A percentile compares a stretch with the other conserved stretches of the same genome.
Conservation (phyloP, 306 rosid genomes). For the Erythrophleum fordii region DNA sequence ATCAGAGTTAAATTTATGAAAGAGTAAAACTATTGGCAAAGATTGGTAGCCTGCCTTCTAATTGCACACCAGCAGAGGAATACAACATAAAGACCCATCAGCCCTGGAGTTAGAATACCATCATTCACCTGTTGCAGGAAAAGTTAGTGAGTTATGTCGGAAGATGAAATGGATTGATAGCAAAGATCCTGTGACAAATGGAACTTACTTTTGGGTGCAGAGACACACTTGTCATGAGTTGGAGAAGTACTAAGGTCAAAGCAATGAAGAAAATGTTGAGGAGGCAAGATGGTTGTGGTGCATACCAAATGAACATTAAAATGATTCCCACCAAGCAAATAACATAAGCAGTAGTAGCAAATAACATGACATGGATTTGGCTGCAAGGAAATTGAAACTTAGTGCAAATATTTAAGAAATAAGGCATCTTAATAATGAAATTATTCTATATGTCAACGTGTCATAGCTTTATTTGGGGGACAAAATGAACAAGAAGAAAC, state of each 20-base stretch:
- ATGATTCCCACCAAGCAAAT: conserved; percentile 79
- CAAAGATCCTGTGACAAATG: background rate
- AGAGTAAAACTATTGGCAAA: conserved; percentile 15
- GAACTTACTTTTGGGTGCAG: conserved; percentile 83
- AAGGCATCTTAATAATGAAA: background rate
- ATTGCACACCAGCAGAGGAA: conserved; percentile 98
- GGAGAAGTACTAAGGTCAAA: conserved; percentile 90
- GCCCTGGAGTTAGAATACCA: conserved; percentile 85
- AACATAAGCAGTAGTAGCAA: conserved; percentile 74
- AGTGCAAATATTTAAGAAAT: background rate
- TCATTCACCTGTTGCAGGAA: conserved; percentile 68
- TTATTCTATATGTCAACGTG: background rate
- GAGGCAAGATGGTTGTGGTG: conserved; percentile 84
- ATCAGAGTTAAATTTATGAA: background rate
- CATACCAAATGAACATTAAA: conserved; percentile 93
- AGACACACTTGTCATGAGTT: conserved; percentile 92
- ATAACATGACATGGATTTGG: conserved; percentile 76
- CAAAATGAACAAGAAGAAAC: background rate
- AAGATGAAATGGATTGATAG: conserved; percentile 14
- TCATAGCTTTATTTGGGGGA: background rate
- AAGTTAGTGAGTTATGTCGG: background rate
- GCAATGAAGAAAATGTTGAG: conserved; percentile 93
- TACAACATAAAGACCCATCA: conserved; percentile 96
- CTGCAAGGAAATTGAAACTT: conserved; percentile 49
- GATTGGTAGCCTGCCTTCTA: conserved; percentile 63